phyloP scores from a whole-genome alignment of 2,329 filamentous ascomycete species.

The Mycogone perniciosa region DNA sequence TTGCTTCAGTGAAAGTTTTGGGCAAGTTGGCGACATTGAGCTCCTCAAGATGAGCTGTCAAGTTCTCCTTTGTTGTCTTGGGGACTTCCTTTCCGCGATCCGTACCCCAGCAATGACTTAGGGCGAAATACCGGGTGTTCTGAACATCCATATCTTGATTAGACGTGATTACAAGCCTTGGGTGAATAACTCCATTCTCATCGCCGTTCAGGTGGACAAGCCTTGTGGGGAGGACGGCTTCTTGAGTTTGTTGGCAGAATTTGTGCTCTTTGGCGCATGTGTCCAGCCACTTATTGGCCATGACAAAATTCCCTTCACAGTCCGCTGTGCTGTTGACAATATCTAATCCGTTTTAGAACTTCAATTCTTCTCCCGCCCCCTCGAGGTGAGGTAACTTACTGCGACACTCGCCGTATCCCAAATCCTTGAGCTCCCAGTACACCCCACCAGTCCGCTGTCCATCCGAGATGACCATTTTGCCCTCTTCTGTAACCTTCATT shows the following conservation, averaged over 20 bases:
- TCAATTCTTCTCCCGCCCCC: no score
- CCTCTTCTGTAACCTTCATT: not conserved
- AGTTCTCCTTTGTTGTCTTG: slow-evolving; percentile 1
- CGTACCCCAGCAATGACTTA: slow-evolving; percentile 2
- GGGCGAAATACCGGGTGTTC: not conserved
- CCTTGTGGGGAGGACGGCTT: not conserved
- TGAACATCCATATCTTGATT: not conserved
- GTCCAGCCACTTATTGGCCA: not conserved
- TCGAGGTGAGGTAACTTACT: not conserved
- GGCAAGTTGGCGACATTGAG: slow-evolving; percentile 1
- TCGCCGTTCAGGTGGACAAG: not conserved
- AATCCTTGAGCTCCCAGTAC: not conserved
- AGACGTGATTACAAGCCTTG: not conserved
- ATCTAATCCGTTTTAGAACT: not conserved
- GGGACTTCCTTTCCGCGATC: not conserved
- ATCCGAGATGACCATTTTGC: not conserved
- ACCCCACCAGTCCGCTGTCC: not conserved
- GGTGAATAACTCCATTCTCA: not conserved
- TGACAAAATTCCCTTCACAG: not conserved
- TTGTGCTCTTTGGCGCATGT: not conserved
- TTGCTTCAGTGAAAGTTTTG: slow-evolving; percentile 4
- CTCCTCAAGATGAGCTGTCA: not conserved
- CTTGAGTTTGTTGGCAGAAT: not conserved
- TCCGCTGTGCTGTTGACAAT: not conserved
- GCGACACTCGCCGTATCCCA: not conserved